These are phyloP conservation scores for Pseudopithomyces chartarum DNA, from an alignment of 2,329 filamentous ascomycete genomes.

Conservation along the genomic window DNA sequence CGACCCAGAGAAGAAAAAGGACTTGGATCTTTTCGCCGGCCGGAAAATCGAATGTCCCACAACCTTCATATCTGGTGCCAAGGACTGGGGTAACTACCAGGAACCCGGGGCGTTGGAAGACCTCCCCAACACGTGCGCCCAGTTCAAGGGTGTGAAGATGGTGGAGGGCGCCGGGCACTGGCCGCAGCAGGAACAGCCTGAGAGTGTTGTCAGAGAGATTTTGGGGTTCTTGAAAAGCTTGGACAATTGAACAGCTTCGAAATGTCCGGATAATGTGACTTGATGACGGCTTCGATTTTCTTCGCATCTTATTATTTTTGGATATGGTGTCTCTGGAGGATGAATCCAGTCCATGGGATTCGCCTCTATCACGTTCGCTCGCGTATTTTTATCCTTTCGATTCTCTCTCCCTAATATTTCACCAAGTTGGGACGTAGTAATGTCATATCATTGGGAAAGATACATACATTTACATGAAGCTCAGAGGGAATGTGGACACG, in stretches of 20 bases:
- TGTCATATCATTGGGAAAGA: too few relatives aligned
- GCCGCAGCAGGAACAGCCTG: slow-evolving; percentile 70
- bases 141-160: slow-evolving; percentile 59
- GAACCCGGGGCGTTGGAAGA: slow-evolving; percentile 67
- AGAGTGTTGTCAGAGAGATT: slow-evolving; percentile 57
- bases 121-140: slow-evolving; percentile 57
- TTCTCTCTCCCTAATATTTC: too few relatives aligned
- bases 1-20: slow-evolving; percentile 53
- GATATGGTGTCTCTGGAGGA: too few relatives aligned
- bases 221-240: slow-evolving; percentile 46
- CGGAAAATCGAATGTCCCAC: slow-evolving; percentile 65
- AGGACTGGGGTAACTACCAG: slow-evolving; percentile 73
- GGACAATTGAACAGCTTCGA: slow-evolving; percentile 7
- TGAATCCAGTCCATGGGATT: too few relatives aligned
- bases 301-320: too few relatives aligned
- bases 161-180: slow-evolving; percentile 70
- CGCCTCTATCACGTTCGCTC: too few relatives aligned
- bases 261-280: too few relatives aligned
- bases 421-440: too few relatives aligned
- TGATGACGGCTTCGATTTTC: too few relatives aligned
- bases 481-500: too few relatives aligned
- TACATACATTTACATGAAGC: too few relatives aligned
- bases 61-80: slow-evolving; percentile 64
- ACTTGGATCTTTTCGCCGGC: slow-evolving; percentile 64
- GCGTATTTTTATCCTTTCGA: too few relatives aligned